These are phyloP conservation scores for Oenanthe javanica DNA, from an alignment of 140 eudicot species.

Conservation along the genomic window DNA sequence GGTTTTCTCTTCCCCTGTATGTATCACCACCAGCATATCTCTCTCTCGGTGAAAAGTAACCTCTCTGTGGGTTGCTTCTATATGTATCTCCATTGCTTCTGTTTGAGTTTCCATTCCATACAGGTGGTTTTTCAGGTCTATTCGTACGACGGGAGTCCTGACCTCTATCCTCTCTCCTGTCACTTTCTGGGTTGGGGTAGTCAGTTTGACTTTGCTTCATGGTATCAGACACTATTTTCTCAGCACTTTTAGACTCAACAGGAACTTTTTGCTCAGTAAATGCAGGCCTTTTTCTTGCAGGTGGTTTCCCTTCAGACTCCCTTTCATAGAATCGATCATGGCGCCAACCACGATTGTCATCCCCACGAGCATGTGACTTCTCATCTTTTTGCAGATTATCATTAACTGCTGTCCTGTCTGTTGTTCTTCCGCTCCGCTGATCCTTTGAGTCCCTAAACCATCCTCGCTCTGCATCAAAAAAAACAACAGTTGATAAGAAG, in stretches of 20 bases:
- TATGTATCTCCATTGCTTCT: conserved; percentile 19
- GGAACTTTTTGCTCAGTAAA: conserved; percentile 74
- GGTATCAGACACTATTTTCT: conserved; percentile 30
- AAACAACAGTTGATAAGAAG: not conserved
- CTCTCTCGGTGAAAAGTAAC: conserved; percentile 38
- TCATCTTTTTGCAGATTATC: conserved; percentile 28
- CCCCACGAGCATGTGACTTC: conserved; percentile 29
- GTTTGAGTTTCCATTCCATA: conserved; percentile 35
- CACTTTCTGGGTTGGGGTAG: conserved; percentile 24
- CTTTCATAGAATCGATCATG: conserved; percentile 43
- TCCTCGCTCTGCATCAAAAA: conserved; percentile 46
- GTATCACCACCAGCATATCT: conserved; percentile 33
- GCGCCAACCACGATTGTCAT: conserved; percentile 33
- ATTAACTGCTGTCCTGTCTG: conserved; percentile 20
- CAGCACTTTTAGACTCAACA: conserved; percentile 26
- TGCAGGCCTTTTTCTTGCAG: conserved; percentile 59
- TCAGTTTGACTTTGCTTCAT: conserved; percentile 14
- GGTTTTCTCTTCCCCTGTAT: conserved; percentile 49
- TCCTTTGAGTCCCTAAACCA: conserved; percentile 61
- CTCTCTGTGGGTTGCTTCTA: conserved; percentile 24
- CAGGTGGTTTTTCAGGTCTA: conserved; percentile 32
- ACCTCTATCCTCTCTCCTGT: conserved; percentile 43
- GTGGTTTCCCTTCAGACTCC: conserved; percentile 40
- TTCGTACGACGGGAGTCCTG: conserved; percentile 26
- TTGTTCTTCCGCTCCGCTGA: conserved; percentile 31